Base-by-base conservation (phyloP, 2,329 filamentous ascomycete genomes). In the Sphaerostilbella broomeana region DNA sequence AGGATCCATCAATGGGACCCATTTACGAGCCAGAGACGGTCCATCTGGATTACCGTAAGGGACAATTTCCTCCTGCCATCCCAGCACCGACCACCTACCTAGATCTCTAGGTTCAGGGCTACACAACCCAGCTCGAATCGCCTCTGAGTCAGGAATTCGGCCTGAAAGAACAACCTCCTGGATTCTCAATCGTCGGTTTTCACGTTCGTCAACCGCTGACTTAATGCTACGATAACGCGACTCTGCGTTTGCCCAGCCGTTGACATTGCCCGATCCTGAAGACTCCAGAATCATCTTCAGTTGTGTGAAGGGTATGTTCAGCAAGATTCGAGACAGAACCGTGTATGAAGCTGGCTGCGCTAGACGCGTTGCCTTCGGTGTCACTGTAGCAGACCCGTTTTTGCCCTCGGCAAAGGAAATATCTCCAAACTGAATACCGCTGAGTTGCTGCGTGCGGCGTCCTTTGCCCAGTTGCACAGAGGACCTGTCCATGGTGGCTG, bases 381-480 rank as follows among this genome's bases (percentile, higher is more conserved):
- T 55, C 24, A 63, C 63, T 3, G 62, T 57, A 6, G 49, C 48
- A 8, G 50, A 30, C 7, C 47, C 50, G 21, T 47, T 48, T 16
- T 52, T 42, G 16, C 51, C 51, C 16, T 60, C 57, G 0, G 50
- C 43, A 46, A 63, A 35, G 51, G 75, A 64, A 15, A 81, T 63
- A 47, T 86, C 81, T n/a, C 83, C 83, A 51, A 87, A 87, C 44
- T 79, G 76, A 37, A 87, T 85, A 45, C 70, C 72, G 45, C 72
- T 74, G 9, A 84, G 63, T 18, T 78, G 73, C 26, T 61, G 60
- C 33, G 71, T 69, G 35, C 76, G 59, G 37, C 62, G 67, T 6
- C 53, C 55, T 35, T 52, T 58, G 31, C 57, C 58, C 16, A 63
- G 50, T 26, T 61, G 59, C 15, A 61, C 55, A 3, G 57, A 56